A percentile compares a stretch with the other conserved stretches of the same genome.
Conservation (phyloP, 768 basidiomycete genomes). For the Cystofilobasidium ferigula region DNA sequence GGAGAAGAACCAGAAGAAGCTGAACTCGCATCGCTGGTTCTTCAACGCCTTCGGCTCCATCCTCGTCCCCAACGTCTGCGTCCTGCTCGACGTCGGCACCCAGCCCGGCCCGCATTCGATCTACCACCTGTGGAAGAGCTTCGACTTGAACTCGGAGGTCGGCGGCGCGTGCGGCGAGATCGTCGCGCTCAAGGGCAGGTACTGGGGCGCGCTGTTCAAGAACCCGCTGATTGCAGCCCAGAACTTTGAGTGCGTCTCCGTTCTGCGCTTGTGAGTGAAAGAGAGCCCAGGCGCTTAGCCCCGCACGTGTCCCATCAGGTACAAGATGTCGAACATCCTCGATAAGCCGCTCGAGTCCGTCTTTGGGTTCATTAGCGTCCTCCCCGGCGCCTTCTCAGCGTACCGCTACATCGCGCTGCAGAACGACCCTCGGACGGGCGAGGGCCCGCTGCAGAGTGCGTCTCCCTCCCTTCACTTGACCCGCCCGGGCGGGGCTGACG, state of each 20-base stretch:
- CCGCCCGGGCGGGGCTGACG: not conserved
- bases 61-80: slow-evolving; percentile 24
- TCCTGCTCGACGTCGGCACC: slow-evolving; percentile 27
- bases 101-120: slow-evolving; percentile 25
- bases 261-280: too few relatives aligned
- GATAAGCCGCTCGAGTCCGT: slow-evolving; percentile 48
- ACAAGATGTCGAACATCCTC: slow-evolving; percentile 59
- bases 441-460: slow-evolving; percentile 12
- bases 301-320: slow-evolving; percentile 10
- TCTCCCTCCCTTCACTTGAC: slow-evolving; percentile 15
- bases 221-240: slow-evolving; percentile 26
- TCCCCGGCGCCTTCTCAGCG: slow-evolving; percentile 26
- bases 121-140: slow-evolving; percentile 27
- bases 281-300: too few relatives aligned
- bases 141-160: slow-evolving; percentile 26
- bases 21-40: slow-evolving; percentile 26
- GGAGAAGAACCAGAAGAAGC: slow-evolving; percentile 27
- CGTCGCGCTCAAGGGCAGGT: slow-evolving; percentile 23
- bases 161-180: slow-evolving; percentile 28
- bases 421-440: slow-evolving; percentile 29
- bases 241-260: slow-evolving; percentile 22
- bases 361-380: slow-evolving; percentile 47
- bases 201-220: slow-evolving; percentile 21
- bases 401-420: slow-evolving; percentile 72
- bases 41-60: slow-evolving; percentile 17